Conservation (phyloP, 2,329 filamentous ascomycete species). For the Thielaviopsis ethacetica region DNA sequence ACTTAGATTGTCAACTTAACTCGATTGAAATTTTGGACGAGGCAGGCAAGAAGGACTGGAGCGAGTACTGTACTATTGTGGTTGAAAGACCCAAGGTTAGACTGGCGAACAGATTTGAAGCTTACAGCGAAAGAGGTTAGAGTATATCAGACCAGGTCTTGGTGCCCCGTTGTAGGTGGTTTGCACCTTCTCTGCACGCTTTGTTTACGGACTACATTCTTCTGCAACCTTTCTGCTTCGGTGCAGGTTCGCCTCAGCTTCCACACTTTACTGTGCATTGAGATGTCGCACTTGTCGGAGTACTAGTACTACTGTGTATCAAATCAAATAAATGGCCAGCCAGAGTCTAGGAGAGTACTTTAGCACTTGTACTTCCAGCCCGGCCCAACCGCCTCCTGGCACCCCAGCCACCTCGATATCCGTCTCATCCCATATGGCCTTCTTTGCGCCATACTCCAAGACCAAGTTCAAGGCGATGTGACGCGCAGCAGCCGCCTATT, state of each 20-base stretch:
- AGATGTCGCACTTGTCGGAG: background rate
- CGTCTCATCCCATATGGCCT: background rate
- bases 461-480: background rate
- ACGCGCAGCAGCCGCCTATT: background rate
- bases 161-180: background rate
- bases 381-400: background rate
- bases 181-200: background rate
- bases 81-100: background rate
- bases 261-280: background rate
- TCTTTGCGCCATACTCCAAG: too few relatives aligned
- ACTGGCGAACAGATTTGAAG: background rate
- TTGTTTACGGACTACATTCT: too few relatives aligned
- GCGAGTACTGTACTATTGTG: background rate
- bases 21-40: background rate
- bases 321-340: too few relatives aligned
- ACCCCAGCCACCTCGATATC: background rate
- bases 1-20: background rate
- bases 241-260: background rate
- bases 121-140: background rate
- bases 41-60: background rate
- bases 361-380: background rate
- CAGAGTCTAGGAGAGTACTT: too few relatives aligned
- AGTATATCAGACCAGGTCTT: background rate
- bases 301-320: too few relatives aligned
- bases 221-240: background rate